phyloP scores from a whole-genome alignment of 176 grass and related monocot species.

The Musa beccarii region DNA sequence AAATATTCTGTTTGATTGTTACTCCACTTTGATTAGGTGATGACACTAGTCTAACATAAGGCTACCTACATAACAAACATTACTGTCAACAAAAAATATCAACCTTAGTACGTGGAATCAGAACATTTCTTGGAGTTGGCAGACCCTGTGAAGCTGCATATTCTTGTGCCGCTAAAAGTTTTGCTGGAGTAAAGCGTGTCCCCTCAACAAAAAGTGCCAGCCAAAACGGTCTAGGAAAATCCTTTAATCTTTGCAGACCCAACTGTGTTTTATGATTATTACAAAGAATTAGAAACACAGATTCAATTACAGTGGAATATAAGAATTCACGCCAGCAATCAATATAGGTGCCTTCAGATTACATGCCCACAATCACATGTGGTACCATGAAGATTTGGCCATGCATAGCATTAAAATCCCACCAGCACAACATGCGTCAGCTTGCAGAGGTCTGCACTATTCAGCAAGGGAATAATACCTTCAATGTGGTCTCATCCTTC shows the following conservation, averaged over 20 bases:
- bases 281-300: not conserved
- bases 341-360: too few species aligned
- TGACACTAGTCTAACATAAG: not conserved
- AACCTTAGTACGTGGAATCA: conserved; percentile 96
- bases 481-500: conserved; percentile 70
- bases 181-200: conserved; percentile 71
- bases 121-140: conserved; percentile 64
- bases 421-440: too few species aligned
- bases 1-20: too few species aligned
- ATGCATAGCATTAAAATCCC: too few species aligned
- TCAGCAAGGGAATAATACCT: conserved; percentile 30
- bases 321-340: too few species aligned
- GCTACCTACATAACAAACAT: not conserved
- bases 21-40: too few species aligned
- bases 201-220: conserved; percentile 92
- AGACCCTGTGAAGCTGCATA: conserved; percentile 80
- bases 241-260: conserved; percentile 67
- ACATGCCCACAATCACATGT: too few species aligned
- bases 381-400: too few species aligned
- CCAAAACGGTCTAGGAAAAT: conserved; percentile 93
- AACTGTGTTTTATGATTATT: conserved; percentile 23
- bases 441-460: not conserved
- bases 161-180: conserved; percentile 81
- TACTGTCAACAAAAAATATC: not conserved
- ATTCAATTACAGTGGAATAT: not conserved